A percentile compares a stretch with the other conserved stretches of the same genome.
Evolutionary conservation across 1,284 basidiomycete species (phyloP).

Genomic region (Microbotryum scabiosae): DNA sequence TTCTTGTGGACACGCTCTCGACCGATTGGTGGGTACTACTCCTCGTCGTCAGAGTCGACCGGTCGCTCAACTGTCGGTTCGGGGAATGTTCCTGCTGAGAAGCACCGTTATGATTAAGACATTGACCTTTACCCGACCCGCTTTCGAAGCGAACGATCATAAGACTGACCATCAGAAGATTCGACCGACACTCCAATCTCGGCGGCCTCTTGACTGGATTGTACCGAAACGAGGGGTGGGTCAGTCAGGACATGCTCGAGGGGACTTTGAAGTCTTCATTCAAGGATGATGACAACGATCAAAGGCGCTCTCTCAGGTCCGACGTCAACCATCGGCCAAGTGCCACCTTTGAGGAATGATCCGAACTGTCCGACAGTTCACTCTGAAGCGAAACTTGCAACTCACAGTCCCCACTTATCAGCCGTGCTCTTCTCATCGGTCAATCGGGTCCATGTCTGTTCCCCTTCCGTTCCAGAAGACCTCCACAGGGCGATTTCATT

Average conservation of each 20-base stretch:
- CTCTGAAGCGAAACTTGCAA: background rate
- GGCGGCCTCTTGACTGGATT: conserved; percentile 14
- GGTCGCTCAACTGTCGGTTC: no score
- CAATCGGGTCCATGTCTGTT: conserved; percentile 16
- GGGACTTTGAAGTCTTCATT: no score
- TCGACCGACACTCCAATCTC: conserved; percentile 21
- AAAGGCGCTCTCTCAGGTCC: background rate
- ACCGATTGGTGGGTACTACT: no score
- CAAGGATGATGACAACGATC: background rate
- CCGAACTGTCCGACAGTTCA: background rate
- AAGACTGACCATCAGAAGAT: conserved; percentile 6
- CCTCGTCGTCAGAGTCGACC: no score
- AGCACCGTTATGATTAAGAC: no score
- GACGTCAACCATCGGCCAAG: background rate
- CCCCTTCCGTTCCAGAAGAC: background rate
- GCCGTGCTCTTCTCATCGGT: conserved; percentile 17
- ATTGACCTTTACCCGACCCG: no score
- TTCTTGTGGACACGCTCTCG: no score
- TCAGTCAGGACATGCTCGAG: no score
- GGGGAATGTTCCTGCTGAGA: no score
- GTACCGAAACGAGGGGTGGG: no score
- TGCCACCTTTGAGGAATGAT: background rate
- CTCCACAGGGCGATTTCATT: conserved; percentile 17
- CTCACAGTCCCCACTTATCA: conserved; percentile 25
- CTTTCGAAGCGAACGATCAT: no score